Evolutionary conservation across 2,329 filamentous ascomycete genomes (phyloP), one percentile per base, ranked within the genome.

Genomic region (Colletotrichum simmondsii): DNA sequence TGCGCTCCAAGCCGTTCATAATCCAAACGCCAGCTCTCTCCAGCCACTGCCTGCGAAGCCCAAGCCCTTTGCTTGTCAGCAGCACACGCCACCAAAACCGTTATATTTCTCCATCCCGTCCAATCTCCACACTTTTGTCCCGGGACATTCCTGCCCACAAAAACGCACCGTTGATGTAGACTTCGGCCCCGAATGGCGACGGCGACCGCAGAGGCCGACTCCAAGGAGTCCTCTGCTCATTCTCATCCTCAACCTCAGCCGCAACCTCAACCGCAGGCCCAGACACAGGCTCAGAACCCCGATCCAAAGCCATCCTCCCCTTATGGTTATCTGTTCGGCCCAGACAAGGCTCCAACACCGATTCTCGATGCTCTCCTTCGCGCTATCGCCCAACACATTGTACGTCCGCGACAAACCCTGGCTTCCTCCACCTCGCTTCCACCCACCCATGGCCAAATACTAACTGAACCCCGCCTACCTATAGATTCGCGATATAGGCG

Each of bases 291-390:
- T 8, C 42, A 49, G 42, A 49, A 49, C 42, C 42, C 73, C 5
- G 60, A 58, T 19, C 49, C 57, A 11, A 65, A 65, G 24, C 16
- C 70, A 35, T 42, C 65, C n/a, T 62, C 32, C 8, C 74, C 46
- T 37, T 94, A 94, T 83, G 89, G 90, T 61, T 92, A 92, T 80
- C 86, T 95, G 78, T 94, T 93, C 78, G 88, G 91, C 75, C 82
- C 85, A 46, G 87, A 93, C 80, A 94, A 94, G 81, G 89, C 88
- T 60, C 90, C 93, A 5, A 92, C 92, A 4, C 88, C 89, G 65
- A 81, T 92, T 57, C 87, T 95, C 32, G 89, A 93, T 80, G 90
- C 91, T 67, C 85, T 95, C 37, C 86, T 95, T 75, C 84, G 91
- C 76, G 91, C 92, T 37, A 90, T 95, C 76, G 92, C 90, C 57